Evolutionary conservation across 139 green algal genomes (phyloP).

Genomic region (Ulvella scutata): DNA sequence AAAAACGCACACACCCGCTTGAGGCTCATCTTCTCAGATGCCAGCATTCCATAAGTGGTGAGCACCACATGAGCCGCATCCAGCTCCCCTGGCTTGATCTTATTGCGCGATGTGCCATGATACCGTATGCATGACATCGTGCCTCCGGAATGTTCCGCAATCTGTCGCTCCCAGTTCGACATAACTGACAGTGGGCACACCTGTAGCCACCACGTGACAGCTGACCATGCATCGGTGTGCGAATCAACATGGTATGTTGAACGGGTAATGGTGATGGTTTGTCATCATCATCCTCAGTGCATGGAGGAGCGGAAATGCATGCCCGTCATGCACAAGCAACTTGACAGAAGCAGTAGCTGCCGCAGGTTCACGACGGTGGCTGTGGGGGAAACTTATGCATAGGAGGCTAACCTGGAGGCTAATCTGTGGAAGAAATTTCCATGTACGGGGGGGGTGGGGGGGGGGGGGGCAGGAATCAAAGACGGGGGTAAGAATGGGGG

Average conservation of each 20-base stretch:
- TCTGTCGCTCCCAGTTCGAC: constrained; percentile 41
- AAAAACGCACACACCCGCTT: not conserved
- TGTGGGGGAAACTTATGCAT: no score
- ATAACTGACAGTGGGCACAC: constrained; percentile 48
- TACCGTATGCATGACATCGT: constrained; percentile 9
- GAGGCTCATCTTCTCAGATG: constrained; percentile 13
- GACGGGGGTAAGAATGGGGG: no score
- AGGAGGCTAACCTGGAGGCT: no score
- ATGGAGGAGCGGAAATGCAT: not conserved
- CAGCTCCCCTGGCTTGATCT: constrained; percentile 16
- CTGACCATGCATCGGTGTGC: not conserved
- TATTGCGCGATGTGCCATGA: not conserved
- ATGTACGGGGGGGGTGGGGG: no score
- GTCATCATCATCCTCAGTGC: not conserved
- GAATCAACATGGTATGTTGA: not conserved
- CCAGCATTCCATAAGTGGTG: constrained; percentile 39
- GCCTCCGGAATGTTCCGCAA: constrained; percentile 39
- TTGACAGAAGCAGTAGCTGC: not conserved
- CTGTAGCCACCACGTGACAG: no score
- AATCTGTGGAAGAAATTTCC: no score
- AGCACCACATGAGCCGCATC: constrained; percentile 39
- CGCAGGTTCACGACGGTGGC: constrained; percentile 3
- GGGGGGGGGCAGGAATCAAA: no score
- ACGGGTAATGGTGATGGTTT: not conserved
- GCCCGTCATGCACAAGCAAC: not conserved